Conservation (phyloP, 768 basidiomycete genomes). For the Scleroderma bovista region DNA sequence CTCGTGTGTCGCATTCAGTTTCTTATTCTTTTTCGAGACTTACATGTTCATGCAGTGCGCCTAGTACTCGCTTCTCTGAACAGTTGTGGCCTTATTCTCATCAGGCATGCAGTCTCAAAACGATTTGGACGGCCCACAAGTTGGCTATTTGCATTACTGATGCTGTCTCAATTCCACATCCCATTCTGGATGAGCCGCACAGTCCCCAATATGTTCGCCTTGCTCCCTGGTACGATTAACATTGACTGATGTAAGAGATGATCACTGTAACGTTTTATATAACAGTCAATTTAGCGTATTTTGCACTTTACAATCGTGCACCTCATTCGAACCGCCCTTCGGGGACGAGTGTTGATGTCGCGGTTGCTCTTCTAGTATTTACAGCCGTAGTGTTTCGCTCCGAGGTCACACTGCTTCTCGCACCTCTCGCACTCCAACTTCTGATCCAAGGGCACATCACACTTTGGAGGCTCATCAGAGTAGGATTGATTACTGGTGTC, state of each 20-base stretch:
- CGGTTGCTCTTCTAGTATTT: constrained; percentile 59
- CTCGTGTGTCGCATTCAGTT: constrained; percentile 41
- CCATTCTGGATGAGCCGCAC: constrained; percentile 94
- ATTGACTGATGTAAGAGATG: background rate
- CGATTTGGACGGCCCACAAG: constrained; percentile 61
- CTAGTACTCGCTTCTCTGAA: constrained; percentile 65
- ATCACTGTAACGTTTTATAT: background rate
- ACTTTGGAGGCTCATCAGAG: constrained; percentile 38
- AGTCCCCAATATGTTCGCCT: constrained; percentile 90
- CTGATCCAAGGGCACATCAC: constrained; percentile 39
- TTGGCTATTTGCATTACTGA: constrained; percentile 60
- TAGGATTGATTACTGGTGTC: constrained; percentile 45
- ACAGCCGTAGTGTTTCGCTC: constrained; percentile 71
- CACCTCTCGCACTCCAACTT: constrained; percentile 52
- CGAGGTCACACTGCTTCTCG: constrained; percentile 68
- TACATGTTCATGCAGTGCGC: constrained; percentile 47
- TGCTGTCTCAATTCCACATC: constrained; percentile 82
- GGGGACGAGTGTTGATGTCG: constrained; percentile 27
- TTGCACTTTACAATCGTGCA: constrained; percentile 37
- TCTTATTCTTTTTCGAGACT: background rate
- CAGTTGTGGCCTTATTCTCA: constrained; percentile 51
- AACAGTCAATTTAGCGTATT: constrained; percentile 55
- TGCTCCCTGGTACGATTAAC: constrained; percentile 59
- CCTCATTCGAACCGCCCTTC: constrained; percentile 38
- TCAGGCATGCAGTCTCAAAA: constrained; percentile 55